These are phyloP conservation scores for Fusarium tuaranense DNA, from an alignment of 2,329 filamentous ascomycete species.

Conservation along the genomic window DNA sequence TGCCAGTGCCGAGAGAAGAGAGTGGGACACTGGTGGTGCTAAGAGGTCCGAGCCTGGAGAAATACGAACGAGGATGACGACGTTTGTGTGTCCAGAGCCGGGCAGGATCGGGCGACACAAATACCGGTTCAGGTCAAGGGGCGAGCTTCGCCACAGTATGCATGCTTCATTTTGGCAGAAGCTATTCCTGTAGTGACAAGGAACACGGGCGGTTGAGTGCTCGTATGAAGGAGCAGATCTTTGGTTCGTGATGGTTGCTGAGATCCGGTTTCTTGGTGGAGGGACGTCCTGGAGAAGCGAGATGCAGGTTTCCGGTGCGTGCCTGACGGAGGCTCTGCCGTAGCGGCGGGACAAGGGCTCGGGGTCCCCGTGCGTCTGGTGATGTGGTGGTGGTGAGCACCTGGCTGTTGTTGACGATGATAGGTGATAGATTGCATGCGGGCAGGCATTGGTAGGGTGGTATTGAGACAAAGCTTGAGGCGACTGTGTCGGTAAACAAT, in stretches of 20 bases:
- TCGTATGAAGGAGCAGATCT: slow-evolving; percentile 37
- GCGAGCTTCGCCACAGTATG: not conserved
- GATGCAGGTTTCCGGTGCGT: slow-evolving; percentile 21
- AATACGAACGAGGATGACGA: slow-evolving; percentile 42
- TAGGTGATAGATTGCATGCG: slow-evolving; percentile 10
- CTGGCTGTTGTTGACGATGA: slow-evolving; percentile 17
- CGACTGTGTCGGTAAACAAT: not conserved
- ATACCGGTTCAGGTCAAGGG: not conserved
- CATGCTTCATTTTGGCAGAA: not conserved
- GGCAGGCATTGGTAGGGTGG: not conserved
- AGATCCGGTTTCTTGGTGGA: slow-evolving; percentile 8
- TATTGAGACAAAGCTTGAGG: slow-evolving; percentile 15
- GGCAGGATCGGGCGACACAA: not conserved
- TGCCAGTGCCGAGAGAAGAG: slow-evolving; percentile 35
- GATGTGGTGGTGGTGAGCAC: slow-evolving; percentile 11
- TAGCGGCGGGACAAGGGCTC: slow-evolving; percentile 27
- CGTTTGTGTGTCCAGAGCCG: not conserved
- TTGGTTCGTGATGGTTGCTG: slow-evolving; percentile 21
- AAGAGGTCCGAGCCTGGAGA: slow-evolving; percentile 15
- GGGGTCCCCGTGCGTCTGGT: slow-evolving; percentile 40
- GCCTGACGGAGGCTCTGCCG: slow-evolving; percentile 14
- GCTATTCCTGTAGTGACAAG: not conserved
- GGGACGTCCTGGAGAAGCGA: slow-evolving; percentile 14
- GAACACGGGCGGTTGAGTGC: not conserved
- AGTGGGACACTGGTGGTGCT: slow-evolving; percentile 7